phyloP scores from a whole-genome alignment of 1,284 basidiomycete species.

The Ceratobasidium papillatum region DNA sequence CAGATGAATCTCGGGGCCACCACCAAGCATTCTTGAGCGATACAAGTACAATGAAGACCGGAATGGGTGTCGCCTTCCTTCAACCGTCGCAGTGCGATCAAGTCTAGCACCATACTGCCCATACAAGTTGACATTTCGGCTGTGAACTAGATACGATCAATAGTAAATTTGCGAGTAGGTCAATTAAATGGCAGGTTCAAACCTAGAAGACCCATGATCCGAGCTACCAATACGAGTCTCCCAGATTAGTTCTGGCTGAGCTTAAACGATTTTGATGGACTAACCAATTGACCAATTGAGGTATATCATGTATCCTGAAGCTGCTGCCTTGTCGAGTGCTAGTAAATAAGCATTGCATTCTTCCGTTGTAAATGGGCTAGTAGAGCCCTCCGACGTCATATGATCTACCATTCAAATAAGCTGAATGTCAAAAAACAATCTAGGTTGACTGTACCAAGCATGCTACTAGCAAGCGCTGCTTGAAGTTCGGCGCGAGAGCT shows the following conservation, averaged over 20 bases:
- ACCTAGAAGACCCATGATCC: constrained; percentile 34
- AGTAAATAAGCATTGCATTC: constrained; percentile 35
- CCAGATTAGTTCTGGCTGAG: background rate
- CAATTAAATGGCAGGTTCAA: background rate
- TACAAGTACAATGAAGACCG: constrained; percentile 6
- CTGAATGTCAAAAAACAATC: background rate
- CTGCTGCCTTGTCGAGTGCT: constrained; percentile 28
- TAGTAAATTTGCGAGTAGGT: constrained; percentile 13
- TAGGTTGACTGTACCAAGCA: constrained; percentile 14
- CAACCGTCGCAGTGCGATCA: constrained; percentile 39
- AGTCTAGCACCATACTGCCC: constrained; percentile 40
- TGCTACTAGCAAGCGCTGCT: constrained; percentile 18
- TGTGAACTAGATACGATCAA: constrained; percentile 37
- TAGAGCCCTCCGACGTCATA: constrained; percentile 41
- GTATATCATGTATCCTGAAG: constrained; percentile 18
- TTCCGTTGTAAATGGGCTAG: constrained; percentile 31
- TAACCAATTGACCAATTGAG: constrained; percentile 29
- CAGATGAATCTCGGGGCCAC: constrained; percentile 37
- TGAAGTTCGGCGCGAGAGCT: constrained; percentile 26
- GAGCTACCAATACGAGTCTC: too few relatives aligned
- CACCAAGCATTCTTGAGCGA: constrained; percentile 9
- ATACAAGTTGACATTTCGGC: constrained; percentile 42
- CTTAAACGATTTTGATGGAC: background rate
- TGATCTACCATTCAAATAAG: constrained; percentile 25
- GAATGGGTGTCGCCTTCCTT: constrained; percentile 27